These are phyloP conservation scores for Citeromyces hawaiiensis DNA, from an alignment of 1,139 yeast genomes.

Conservation along the genomic window DNA sequence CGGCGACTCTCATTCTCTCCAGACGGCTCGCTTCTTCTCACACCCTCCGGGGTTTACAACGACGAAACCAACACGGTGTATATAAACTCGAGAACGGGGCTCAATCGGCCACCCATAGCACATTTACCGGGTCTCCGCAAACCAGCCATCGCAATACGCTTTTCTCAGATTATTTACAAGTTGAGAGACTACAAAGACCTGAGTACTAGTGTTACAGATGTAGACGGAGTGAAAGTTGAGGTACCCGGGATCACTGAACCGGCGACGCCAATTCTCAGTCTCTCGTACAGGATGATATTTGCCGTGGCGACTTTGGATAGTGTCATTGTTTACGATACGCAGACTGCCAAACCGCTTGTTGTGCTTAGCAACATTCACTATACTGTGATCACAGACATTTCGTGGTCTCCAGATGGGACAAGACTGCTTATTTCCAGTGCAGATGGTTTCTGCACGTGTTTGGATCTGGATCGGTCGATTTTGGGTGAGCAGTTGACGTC, in stretches of 20 bases:
- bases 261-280: conserved; percentile 21
- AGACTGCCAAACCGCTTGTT: conserved; percentile 53
- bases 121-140: conserved; percentile 68
- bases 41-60: conserved; percentile 71
- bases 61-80: conserved; percentile 48
- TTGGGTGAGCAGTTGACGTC: conserved; percentile 11
- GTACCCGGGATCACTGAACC: conserved; percentile 2
- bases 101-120: conserved; percentile 58
- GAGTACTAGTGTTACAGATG: background rate
- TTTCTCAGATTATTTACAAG: conserved; percentile 55
- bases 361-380: conserved; percentile 72
- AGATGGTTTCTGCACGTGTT: conserved; percentile 81
- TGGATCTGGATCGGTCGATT: conserved; percentile 25
- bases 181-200: conserved; percentile 14
- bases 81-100: conserved; percentile 58
- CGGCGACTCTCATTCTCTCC: conserved; percentile 78
- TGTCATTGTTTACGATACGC: conserved; percentile 76
- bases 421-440: conserved; percentile 69
- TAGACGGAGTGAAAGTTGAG: background rate
- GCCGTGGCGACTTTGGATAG: conserved; percentile 92
- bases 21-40: conserved; percentile 68
- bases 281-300: conserved; percentile 72
- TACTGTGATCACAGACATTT: conserved; percentile 73
- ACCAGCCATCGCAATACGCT: conserved; percentile 74
- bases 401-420: conserved; percentile 77